Evolutionary conservation across 257 asterid genomes (phyloP), one percentile per base, ranked within the genome.

Genomic region (Solanum stenotomum): DNA sequence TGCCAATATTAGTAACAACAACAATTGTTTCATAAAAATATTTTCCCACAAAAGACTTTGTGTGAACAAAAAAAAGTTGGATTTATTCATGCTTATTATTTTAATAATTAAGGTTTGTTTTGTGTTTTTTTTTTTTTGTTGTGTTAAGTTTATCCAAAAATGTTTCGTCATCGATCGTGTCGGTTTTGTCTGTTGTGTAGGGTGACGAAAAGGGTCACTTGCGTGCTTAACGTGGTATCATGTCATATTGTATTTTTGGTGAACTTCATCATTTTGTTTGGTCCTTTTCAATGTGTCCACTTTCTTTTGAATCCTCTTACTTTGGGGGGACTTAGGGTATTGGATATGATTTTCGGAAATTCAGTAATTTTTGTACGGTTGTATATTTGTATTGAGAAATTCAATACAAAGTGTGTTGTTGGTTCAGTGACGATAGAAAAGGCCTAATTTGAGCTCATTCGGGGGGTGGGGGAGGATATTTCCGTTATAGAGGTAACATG

Each of bases 171-270:
- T 79, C n/a, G 7, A 87, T 79, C 23, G 2, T 87, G 89, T 87
- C 87, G 87, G 89, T 74, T 91, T 86, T 86, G 90, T 91, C 89
- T 88, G 88, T 92, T 92, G 56, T 91, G 94, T 88, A 86, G 90
- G 90, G 91, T 91, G 94, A 92, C 90, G 88, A 89, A 89, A 76
- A 12, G 81, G 20, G 22, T 13, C 38, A 63, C 25, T 86, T 89
- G 87, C 84, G 68, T 91, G 90, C 87, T 70, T 35, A 77, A 27
- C 67, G 88, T 89, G 87, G 84, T 44, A 87, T 89, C 86, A 87
- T 44, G 88, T 67, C 76, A 33, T 42, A 71, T 22, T 49, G 29
- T 81, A 33, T 37, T 65, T 61, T 63, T 67, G 31, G 31, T 52
- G 87, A 81, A 77, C 68, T 59, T 49, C 63, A 31, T 70, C 70